These are phyloP conservation scores for Colletotrichum tropicale DNA, from an alignment of 2,329 filamentous ascomycete genomes.

Conservation along the genomic window DNA sequence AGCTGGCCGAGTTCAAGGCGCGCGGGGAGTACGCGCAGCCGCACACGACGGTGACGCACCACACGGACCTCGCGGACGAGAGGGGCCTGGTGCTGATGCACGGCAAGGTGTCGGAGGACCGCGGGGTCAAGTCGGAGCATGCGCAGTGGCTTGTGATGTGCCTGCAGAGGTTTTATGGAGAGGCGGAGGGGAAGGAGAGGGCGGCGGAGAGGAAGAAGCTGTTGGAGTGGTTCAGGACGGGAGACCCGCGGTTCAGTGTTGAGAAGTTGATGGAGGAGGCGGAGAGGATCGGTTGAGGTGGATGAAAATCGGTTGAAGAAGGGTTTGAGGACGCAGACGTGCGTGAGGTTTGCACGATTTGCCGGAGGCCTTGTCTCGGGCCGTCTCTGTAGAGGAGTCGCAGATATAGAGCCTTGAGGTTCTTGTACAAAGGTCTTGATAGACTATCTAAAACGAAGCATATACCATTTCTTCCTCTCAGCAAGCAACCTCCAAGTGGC, in stretches of 20 bases:
- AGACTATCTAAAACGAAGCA: slow-evolving; percentile 7
- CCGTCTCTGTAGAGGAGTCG: background rate
- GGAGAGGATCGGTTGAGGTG: slow-evolving; percentile 69
- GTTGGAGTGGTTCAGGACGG: slow-evolving; percentile 80
- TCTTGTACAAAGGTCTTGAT: background rate
- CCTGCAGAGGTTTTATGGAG: slow-evolving; percentile 90
- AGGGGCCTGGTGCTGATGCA: slow-evolving; percentile 87
- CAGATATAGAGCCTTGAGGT: background rate
- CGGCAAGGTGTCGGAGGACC: slow-evolving; percentile 79
- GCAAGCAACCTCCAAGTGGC: background rate
- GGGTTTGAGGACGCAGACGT: background rate
- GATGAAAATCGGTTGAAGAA: fast-evolving
- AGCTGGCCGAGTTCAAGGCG: slow-evolving; percentile 90
- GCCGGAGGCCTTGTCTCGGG: background rate
- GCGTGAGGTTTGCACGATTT: background rate
- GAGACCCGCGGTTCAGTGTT: slow-evolving; percentile 80
- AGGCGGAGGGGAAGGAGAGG: slow-evolving; percentile 62
- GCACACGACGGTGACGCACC: slow-evolving; percentile 93
- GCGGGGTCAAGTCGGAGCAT: slow-evolving; percentile 79
- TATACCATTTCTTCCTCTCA: background rate
- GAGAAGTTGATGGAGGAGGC: slow-evolving; percentile 88
- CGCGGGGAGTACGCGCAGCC: slow-evolving; percentile 88
- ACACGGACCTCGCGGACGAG: slow-evolving; percentile 76
- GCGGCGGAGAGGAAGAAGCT: slow-evolving; percentile 69
- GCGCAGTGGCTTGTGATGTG: slow-evolving; percentile 92